Evolutionary conservation across 306 rosid species (phyloP).

Genomic region (Canavalia ensiformis): DNA sequence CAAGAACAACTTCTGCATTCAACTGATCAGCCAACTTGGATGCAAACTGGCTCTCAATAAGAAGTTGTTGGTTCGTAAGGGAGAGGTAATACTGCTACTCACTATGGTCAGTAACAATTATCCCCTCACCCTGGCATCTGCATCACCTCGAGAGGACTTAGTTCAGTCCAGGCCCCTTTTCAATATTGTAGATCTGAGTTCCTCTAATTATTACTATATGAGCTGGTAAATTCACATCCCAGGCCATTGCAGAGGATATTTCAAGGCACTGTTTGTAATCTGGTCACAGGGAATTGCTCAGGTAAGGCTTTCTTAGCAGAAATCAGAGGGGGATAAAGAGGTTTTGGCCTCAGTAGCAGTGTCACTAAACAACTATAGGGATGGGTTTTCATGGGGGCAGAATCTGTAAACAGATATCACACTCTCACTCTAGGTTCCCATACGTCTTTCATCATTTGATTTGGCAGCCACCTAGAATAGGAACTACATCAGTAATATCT

Average conservation of each 20-base stretch:
- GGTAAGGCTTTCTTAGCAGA: too few relatives aligned
- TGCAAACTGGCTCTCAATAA: constrained; percentile 92
- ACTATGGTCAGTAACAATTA: constrained; percentile 88
- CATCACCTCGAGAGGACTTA: constrained; percentile 95
- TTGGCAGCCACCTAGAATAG: too few relatives aligned
- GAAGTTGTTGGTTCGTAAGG: constrained; percentile 93
- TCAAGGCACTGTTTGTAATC: too few relatives aligned
- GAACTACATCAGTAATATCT: too few relatives aligned
- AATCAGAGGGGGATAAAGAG: too few relatives aligned
- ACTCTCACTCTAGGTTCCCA: too few relatives aligned
- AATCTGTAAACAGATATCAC: too few relatives aligned
- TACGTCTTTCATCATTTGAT: too few relatives aligned
- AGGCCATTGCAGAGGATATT: constrained; percentile 49
- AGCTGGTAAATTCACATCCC: constrained; percentile 99
- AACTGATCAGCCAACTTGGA: constrained; percentile 92
- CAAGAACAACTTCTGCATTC: constrained; percentile 94
- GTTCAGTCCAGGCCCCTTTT: constrained; percentile 97
- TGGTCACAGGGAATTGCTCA: too few relatives aligned
- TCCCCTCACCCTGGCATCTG: constrained; percentile 98
- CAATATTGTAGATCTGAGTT: constrained; percentile 94
- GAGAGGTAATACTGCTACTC: constrained; percentile 96
- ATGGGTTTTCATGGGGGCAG: too few relatives aligned
- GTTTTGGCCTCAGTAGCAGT: too few relatives aligned
- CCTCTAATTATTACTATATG: constrained; percentile 92
- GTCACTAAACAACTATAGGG: too few relatives aligned